Evolutionary conservation across 345 rosid species (phyloP).

Genomic region (Cardamine occulta): DNA sequence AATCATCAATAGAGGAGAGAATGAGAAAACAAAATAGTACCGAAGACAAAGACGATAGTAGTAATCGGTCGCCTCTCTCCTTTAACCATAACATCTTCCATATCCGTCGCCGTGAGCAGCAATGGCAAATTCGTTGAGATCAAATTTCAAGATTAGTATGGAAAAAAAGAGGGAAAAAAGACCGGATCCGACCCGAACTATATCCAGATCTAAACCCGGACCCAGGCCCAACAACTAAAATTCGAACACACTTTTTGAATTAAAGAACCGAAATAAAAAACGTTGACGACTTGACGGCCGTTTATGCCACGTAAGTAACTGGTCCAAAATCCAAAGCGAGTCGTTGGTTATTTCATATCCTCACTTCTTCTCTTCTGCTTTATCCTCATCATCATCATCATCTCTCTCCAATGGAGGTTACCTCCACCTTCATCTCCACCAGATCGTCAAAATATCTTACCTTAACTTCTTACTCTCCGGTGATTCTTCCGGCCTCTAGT

Average conservation of each 20-base stretch:
- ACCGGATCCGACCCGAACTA: conserved; percentile 10
- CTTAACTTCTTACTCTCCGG: conserved; percentile 44
- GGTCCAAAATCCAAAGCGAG: conserved; percentile 31
- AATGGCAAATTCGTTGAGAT: conserved; percentile 45
- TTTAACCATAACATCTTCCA: conserved; percentile 43
- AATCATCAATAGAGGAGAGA: not conserved
- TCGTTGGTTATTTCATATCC: conserved; percentile 41
- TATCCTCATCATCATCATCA: conserved; percentile 38
- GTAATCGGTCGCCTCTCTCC: conserved; percentile 52
- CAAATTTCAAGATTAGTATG: conserved; percentile 13
- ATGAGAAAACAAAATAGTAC: conserved; percentile 37
- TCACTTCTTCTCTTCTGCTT: conserved; percentile 29
- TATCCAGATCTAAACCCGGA: not conserved
- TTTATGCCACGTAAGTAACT: conserved; percentile 44
- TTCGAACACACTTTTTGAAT: not conserved
- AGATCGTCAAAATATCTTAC: conserved; percentile 50
- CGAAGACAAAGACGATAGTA: conserved; percentile 68
- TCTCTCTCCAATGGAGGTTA: conserved; percentile 54
- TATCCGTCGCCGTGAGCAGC: conserved; percentile 55
- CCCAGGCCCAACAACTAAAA: not conserved
- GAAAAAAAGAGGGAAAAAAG: not conserved
- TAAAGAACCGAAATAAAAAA: not conserved
- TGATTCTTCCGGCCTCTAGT: conserved; percentile 41
- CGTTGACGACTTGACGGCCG: conserved; percentile 47
- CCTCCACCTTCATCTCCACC: conserved; percentile 49